Conservation (phyloP, 495 filamentous ascomycete genomes). For the Geopyxis carbonaria region DNA sequence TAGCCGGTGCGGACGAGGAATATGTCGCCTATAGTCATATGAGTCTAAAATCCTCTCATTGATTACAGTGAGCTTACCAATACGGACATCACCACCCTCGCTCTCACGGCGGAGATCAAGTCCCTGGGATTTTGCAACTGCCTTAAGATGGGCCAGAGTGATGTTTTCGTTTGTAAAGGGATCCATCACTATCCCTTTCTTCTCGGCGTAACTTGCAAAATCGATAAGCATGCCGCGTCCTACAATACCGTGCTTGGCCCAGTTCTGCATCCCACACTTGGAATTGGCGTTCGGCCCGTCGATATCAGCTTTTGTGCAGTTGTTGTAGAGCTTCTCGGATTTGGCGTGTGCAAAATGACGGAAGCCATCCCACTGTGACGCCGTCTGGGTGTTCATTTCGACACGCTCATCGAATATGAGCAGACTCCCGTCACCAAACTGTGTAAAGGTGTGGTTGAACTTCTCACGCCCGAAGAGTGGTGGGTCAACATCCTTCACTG, state of each 20-base stretch:
- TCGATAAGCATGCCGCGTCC: conserved; percentile 44
- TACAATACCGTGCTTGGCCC: conserved; percentile 37
- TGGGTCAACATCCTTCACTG: conserved; percentile 34
- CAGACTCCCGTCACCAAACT: conserved; percentile 29
- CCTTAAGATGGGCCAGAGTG: conserved; percentile 37
- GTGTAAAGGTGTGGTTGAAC: conserved; percentile 30
- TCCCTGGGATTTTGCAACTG: conserved; percentile 39
- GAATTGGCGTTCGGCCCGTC: conserved; percentile 32
- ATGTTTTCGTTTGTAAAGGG: conserved; percentile 45
- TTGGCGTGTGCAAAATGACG: conserved; percentile 40
- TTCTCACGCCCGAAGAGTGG: conserved; percentile 26
- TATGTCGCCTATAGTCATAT: conserved; percentile 33
- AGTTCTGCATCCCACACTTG: conserved; percentile 25
- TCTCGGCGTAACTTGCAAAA: conserved; percentile 30
- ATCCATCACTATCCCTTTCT: conserved; percentile 36
- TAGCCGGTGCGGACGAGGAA: conserved; percentile 52
- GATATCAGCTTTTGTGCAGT: conserved; percentile 29
- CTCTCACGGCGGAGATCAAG: conserved; percentile 35
- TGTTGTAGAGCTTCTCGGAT: conserved; percentile 39
- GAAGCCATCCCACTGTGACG: conserved; percentile 68
- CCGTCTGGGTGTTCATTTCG: conserved; percentile 60
- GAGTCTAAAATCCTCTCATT: not conserved
- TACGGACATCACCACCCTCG: conserved; percentile 43
- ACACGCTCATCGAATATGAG: conserved; percentile 52
- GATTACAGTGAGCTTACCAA: conserved; percentile 23